Base-by-base conservation (phyloP, 768 basidiomycete species). In the Rhizopogon salebrosus region DNA sequence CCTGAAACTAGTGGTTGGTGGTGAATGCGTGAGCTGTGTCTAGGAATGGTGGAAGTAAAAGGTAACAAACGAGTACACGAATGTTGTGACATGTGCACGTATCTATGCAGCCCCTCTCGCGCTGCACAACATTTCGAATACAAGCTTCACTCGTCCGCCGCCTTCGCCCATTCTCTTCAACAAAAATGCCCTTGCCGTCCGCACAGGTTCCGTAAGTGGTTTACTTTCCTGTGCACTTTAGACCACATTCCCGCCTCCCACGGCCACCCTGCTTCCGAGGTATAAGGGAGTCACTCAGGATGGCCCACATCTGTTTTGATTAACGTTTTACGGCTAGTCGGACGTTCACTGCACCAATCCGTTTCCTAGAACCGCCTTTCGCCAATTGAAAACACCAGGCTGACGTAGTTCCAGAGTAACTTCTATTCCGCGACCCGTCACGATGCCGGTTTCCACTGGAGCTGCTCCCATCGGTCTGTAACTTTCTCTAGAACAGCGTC, bases 161-260 rank as follows among this genome's bases (percentile, higher is more conserved):
- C 16, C 36, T 49, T 41, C 60, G 29, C 35, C 41, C 26, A 52
- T 53, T 49, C 34, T 23, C 49, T 16, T 37, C 43, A 11, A 43
- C 39, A 51, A 59, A 43, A 54, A 53, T 57, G 9, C 48, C 48
- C 49, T 48, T 56, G 50, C 57, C 55, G 29, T 36, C 50, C 46
- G 37, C 52, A n/a, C 53, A 50, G 39, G 49, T 56, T 31, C 24
- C 45, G 66, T 67, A 42, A 61, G 64, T 62, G 13, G 14, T 18
- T 29, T 26, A 11, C 9, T 29, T 22, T 41, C 24, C 27, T 31
- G 41, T 26, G 18, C 6, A 41, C 23, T 20, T 14, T 48, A 34
- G 40, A 35, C 34, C 26, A 26, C 20, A n/a, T 20, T 18, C n/a
- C 38, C n/a, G 38, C 29, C 37, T n/a, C 35, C 27, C 5, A 23